These are phyloP conservation scores for Venustampulla echinocandica DNA, from an alignment of 495 filamentous ascomycete genomes.

Conservation along the genomic window DNA sequence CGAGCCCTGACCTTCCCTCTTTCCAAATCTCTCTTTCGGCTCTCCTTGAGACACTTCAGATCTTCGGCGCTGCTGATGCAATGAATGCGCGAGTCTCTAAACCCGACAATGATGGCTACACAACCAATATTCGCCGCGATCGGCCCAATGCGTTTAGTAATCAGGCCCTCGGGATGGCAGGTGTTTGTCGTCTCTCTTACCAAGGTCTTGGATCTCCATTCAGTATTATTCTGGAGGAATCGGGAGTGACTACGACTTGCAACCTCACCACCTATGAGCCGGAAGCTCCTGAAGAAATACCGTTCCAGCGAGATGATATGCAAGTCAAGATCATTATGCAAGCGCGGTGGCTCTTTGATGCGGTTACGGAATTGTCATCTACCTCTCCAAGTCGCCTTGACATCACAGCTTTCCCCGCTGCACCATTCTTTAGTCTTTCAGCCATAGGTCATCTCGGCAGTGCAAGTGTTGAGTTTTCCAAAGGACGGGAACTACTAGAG, in stretches of 20 bases:
- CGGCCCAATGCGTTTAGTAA: conserved; percentile 65
- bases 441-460: conserved; percentile 69
- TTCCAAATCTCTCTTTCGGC: conserved; percentile 84
- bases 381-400: conserved; percentile 52
- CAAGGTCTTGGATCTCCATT: conserved; percentile 61
- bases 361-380: conserved; percentile 72
- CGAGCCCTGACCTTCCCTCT: conserved; percentile 30
- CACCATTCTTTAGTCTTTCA: conserved; percentile 67
- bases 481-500: conserved; percentile 63
- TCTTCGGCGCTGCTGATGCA: conserved; percentile 73
- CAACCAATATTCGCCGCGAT: conserved; percentile 40
- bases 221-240: conserved; percentile 71
- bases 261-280: conserved; percentile 86
- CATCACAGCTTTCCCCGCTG: conserved; percentile 42
- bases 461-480: conserved; percentile 75
- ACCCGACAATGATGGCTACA: conserved; percentile 42
- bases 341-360: conserved; percentile 71
- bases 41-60: conserved; percentile 88
- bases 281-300: conserved; percentile 60
- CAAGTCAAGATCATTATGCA: conserved; percentile 94
- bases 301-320: conserved; percentile 67
- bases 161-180: conserved; percentile 64
- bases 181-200: conserved; percentile 77
- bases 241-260: conserved; percentile 83
- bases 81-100: conserved; percentile 40